A percentile compares a stretch with the other conserved stretches of the same genome.
These are phyloP conservation scores for Zygoascus meyerae DNA, from an alignment of 1,139 yeast genomes.

Conservation along the genomic window DNA sequence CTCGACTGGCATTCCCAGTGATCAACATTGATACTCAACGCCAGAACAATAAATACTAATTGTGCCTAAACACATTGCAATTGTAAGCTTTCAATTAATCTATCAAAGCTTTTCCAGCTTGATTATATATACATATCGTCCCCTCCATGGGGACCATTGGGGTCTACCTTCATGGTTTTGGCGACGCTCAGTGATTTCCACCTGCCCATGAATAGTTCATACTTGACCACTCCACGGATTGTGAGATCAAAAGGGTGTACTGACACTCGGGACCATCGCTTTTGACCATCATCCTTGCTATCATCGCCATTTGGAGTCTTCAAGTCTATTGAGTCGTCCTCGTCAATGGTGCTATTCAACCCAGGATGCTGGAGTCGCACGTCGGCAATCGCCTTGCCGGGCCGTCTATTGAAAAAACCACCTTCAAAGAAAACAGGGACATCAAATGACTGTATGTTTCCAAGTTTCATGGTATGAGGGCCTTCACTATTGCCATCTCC, in stretches of 20 bases:
- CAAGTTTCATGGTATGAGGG: constrained; percentile 63
- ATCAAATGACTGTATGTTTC: constrained; percentile 61
- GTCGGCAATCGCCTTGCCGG: constrained; percentile 54
- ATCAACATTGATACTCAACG: no score
- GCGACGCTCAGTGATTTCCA: constrained; percentile 28
- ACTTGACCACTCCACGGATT: constrained; percentile 74
- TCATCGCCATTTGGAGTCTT: constrained; percentile 11
- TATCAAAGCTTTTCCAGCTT: no score
- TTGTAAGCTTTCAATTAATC: no score
- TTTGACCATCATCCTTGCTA: constrained; percentile 35
- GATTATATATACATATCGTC: neutral
- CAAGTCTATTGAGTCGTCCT: constrained; percentile 15
- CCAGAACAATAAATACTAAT: no score
- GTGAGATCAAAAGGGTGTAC: constrained; percentile 83
- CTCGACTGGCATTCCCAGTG: no score
- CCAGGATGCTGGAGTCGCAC: constrained; percentile 76
- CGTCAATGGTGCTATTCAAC: constrained; percentile 46
- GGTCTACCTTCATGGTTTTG: constrained; percentile 50
- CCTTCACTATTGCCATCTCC: constrained; percentile 17
- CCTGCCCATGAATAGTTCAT: constrained; percentile 57
- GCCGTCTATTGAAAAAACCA: constrained; percentile 62
- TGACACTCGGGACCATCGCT: constrained; percentile 70
- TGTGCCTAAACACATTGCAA: no score
- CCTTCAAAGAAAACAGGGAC: constrained; percentile 73
- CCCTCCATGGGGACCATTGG: constrained; percentile 25